These are phyloP conservation scores for Trichophyton equinum DNA, from an alignment of 2,329 filamentous ascomycete genomes.

Conservation along the genomic window DNA sequence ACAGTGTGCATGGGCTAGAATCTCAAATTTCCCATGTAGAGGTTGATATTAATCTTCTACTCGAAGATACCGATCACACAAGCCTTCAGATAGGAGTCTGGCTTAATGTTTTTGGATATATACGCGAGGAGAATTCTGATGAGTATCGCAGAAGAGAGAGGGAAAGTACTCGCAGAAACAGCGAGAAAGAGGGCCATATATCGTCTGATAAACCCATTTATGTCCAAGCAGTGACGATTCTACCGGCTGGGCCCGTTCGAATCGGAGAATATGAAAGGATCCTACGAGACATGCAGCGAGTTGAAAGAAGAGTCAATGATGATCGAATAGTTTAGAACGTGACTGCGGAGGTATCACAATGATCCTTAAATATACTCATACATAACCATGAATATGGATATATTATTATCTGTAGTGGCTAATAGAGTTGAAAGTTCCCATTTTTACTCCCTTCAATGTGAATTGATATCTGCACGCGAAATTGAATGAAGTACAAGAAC, in stretches of 20 bases:
- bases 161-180: not conserved
- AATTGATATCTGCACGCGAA: not conserved
- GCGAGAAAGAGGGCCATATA: not conserved
- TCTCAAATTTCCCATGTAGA: slow-evolving; percentile 28
- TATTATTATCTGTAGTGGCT: not conserved
- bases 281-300: slow-evolving; percentile 31
- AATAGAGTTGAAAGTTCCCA: not conserved
- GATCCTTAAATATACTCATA: not conserved
- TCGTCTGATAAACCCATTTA: slow-evolving; percentile 18
- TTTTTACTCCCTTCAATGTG: not conserved
- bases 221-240: slow-evolving; percentile 66
- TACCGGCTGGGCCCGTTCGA: slow-evolving; percentile 61
- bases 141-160: not conserved
- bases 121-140: slow-evolving; percentile 30
- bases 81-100: slow-evolving; percentile 64
- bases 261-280: slow-evolving; percentile 58
- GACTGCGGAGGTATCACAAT: too few relatives aligned
- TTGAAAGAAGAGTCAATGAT: slow-evolving; percentile 20
- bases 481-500: not conserved
- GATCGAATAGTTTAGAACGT: slow-evolving; percentile 34
- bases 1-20: slow-evolving; percentile 25
- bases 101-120: slow-evolving; percentile 80
- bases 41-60: slow-evolving; percentile 62
- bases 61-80: slow-evolving; percentile 51
- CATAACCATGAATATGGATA: not conserved